Evolutionary conservation across 169 alveolate species (phyloP).

Genomic region (Plasmodium billcollinsi): DNA sequence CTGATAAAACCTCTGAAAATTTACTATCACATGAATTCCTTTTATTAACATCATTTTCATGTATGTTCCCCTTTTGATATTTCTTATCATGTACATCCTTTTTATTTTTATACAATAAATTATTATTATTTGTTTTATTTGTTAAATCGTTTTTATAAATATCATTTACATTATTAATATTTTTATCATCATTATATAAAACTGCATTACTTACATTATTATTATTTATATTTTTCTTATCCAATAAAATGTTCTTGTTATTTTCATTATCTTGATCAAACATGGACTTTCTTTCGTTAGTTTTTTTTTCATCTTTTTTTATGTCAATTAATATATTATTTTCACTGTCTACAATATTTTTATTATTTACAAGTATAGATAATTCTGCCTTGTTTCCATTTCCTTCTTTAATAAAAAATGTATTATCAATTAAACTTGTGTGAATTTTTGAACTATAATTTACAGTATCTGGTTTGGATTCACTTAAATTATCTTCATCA

Average conservation of each 20-base stretch:
- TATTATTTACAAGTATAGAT: too few relatives aligned
- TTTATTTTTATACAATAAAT: background rate
- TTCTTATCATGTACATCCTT: background rate
- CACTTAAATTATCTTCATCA: too few relatives aligned
- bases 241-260: background rate
- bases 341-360: background rate
- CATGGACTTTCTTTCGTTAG: background rate
- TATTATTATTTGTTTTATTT: background rate
- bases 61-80: background rate
- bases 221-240: background rate
- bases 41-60: background rate
- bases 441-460: background rate
- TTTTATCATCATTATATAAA: background rate
- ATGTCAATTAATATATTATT: background rate
- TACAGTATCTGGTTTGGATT: too few relatives aligned
- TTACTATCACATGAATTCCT: constrained; percentile 5
- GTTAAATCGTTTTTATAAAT: background rate
- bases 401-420: constrained; percentile 7
- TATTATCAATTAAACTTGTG: constrained; percentile 20
- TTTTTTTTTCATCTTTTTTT: background rate
- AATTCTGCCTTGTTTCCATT: background rate
- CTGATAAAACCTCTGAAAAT: background rate
- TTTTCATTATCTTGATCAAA: background rate
- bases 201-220: background rate
- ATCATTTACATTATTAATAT: background rate